Conservation (phyloP, 805 yeast species). For the Myxozyma melibiosi region DNA sequence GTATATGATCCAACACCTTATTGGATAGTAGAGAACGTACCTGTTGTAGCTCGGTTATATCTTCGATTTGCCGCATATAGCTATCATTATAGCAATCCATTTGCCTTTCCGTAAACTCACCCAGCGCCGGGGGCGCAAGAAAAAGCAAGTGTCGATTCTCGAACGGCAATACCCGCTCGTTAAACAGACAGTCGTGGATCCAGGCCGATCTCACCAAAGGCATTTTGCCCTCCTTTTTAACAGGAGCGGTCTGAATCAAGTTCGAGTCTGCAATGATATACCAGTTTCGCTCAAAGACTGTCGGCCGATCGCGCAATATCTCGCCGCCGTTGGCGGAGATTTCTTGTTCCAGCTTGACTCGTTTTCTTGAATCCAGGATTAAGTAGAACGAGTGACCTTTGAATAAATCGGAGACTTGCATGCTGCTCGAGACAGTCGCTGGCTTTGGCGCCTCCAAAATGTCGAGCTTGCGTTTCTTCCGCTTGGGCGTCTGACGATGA, state of each 20-base stretch:
- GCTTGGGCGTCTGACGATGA: constrained; percentile 9
- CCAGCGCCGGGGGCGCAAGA: constrained; percentile 44
- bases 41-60: constrained; percentile 32
- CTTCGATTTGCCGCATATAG: constrained; percentile 44
- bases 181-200: constrained; percentile 66
- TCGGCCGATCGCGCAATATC: constrained; percentile 16
- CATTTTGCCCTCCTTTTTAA: constrained; percentile 50
- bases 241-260: constrained; percentile 46
- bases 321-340: constrained; percentile 49
- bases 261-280: constrained; percentile 33
- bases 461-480: constrained; percentile 8
- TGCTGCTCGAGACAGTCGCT: constrained; percentile 2
- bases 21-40: not conserved
- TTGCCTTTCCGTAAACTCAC: constrained; percentile 40
- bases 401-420: constrained; percentile 3
- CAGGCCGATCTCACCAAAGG: constrained; percentile 70
- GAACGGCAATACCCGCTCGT: constrained; percentile 49
- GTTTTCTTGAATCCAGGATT: constrained; percentile 4
- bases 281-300: not conserved
- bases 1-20: not conserved
- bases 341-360: constrained; percentile 47
- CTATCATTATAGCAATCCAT: constrained; percentile 70
- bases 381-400: constrained; percentile 18
- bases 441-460: constrained; percentile 8
- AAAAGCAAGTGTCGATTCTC: constrained; percentile 63